Evolutionary conservation across 1,284 basidiomycete species (phyloP), one percentile per base, ranked within the genome.

Genomic region (Cystobasidium sp.): DNA sequence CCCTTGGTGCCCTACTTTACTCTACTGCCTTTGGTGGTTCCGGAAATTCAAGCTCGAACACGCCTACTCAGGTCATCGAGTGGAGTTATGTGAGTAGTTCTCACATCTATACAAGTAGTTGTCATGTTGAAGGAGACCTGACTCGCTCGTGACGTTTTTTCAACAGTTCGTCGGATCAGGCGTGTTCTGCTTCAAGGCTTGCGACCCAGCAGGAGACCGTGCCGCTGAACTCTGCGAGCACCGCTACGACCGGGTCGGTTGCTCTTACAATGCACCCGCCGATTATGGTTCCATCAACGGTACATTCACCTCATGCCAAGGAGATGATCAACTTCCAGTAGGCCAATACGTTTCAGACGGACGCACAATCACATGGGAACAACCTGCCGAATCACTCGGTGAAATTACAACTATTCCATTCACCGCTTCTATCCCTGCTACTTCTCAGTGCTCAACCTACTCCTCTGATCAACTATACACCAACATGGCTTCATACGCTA

Each of bases 401-500:
- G 80, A 86, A 7, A 88, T 88, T 80, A 82, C 82, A 44, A 84
- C 84, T 6, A 83, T 90, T 49, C 89, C 90, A 0, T 92, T 89
- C 83, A 84, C 84, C 0, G 83, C 90, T 12, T 81, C 81, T 8
- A 81, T 88, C 41, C 89, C 91, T 9, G 82, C 88, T 0, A 87
- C 86, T 43, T 88, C 87, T 63, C 87, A 87, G 82, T 92, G 91
- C 80, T 69, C 66, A 3, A 73, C 70, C 10, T 51, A 55, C 24
- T 18, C 62, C 20, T 73, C 70, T 16, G 41, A 24, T 18, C 31
- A 52, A 14, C 52, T 73, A 18, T 73, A 31, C 53, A 65, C 70
- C 12, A 47, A 53, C 14, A 20, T 73, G n/a, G 70, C 70, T 20
- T 22, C 53, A 22, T 63, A 49, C 8, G 31, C 58, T 43, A 12